Conservation (phyloP, 2,329 filamentous ascomycete genomes). For the Trichoderma sp. region DNA sequence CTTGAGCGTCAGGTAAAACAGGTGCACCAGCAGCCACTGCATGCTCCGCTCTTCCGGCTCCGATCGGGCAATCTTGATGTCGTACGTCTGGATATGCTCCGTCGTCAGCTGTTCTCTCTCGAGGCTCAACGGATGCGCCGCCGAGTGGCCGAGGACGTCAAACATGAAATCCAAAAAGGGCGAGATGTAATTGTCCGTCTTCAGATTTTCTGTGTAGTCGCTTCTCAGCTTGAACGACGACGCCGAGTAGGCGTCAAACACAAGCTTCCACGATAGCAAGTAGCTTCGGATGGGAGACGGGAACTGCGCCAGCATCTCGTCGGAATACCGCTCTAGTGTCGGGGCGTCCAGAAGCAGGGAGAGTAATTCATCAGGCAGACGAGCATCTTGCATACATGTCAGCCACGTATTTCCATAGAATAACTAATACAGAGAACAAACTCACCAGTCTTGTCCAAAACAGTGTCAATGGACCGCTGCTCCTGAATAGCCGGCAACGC, state of each 20-base stretch:
- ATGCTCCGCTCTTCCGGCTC: slow-evolving; percentile 71
- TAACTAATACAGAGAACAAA: accelerated
- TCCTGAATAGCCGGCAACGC: slow-evolving; percentile 80
- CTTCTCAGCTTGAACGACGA: slow-evolving; percentile 80
- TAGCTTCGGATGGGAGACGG: slow-evolving; percentile 75
- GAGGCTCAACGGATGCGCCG: slow-evolving; percentile 72
- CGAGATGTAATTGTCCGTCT: slow-evolving; percentile 67
- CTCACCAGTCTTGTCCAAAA: slow-evolving; percentile 67
- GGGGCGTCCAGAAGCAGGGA: slow-evolving; percentile 81
- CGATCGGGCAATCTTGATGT: slow-evolving; percentile 54
- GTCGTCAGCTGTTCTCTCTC: slow-evolving; percentile 65
- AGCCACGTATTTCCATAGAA: background rate
- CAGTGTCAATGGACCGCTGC: slow-evolving; percentile 74
- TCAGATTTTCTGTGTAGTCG: slow-evolving; percentile 79
- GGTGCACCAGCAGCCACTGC: slow-evolving; percentile 80
- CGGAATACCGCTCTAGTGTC: slow-evolving; percentile 65
- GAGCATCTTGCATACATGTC: slow-evolving; percentile 51
- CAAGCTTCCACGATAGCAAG: slow-evolving; percentile 82
- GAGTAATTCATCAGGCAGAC: slow-evolving; percentile 79
- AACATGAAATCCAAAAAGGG: slow-evolving; percentile 79
- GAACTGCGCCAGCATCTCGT: slow-evolving; percentile 67
- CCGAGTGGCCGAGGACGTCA: slow-evolving; percentile 79
- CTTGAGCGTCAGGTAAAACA: slow-evolving; percentile 81
- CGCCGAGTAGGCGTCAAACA: slow-evolving; percentile 81
- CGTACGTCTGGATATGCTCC: slow-evolving; percentile 59